A percentile compares a stretch with the other conserved stretches of the same genome.
Evolutionary conservation across 2,329 filamentous ascomycete genomes (phyloP).

Genomic region (Sporothrix globosa): DNA sequence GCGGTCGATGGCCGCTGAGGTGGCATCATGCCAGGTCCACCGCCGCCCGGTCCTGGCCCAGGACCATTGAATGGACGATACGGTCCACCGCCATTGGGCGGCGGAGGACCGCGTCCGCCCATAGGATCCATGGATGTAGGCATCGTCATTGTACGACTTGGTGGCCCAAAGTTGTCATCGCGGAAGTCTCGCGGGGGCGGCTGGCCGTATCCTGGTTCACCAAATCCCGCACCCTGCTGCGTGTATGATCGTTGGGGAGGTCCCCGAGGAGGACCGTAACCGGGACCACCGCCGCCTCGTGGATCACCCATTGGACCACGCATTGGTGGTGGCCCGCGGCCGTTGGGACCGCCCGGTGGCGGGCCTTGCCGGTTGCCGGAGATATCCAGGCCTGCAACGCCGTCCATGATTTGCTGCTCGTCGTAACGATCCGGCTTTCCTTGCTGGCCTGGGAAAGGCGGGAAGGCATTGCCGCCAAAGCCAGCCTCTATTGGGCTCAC

Average conservation of each 20-base stretch:
- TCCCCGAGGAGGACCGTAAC: slow-evolving; percentile 37
- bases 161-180: slow-evolving; percentile 54
- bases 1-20: slow-evolving; percentile 61
- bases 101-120: slow-evolving; percentile 45
- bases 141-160: slow-evolving; percentile 65
- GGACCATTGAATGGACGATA: slow-evolving; percentile 46
- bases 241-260: slow-evolving; percentile 36
- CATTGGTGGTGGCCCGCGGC: slow-evolving; percentile 37
- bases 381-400: slow-evolving; percentile 50
- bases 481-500: slow-evolving; percentile 42
- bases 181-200: slow-evolving; percentile 41
- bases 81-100: slow-evolving; percentile 44
- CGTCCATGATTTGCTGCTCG: slow-evolving; percentile 48
- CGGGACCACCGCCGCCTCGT: slow-evolving; percentile 33
- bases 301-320: slow-evolving; percentile 39
- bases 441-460: slow-evolving; percentile 49
- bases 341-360: slow-evolving; percentile 28
- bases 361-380: slow-evolving; percentile 39
- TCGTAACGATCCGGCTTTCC: slow-evolving; percentile 48
- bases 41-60: slow-evolving; percentile 21
- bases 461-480: slow-evolving; percentile 49
- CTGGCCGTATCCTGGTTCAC: slow-evolving; percentile 43
- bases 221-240: slow-evolving; percentile 38
- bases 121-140: slow-evolving; percentile 52
- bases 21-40: slow-evolving; percentile 42